Conservation (phyloP, 192 early-diverging fungal genomes). For the Mortierella antarctica region DNA sequence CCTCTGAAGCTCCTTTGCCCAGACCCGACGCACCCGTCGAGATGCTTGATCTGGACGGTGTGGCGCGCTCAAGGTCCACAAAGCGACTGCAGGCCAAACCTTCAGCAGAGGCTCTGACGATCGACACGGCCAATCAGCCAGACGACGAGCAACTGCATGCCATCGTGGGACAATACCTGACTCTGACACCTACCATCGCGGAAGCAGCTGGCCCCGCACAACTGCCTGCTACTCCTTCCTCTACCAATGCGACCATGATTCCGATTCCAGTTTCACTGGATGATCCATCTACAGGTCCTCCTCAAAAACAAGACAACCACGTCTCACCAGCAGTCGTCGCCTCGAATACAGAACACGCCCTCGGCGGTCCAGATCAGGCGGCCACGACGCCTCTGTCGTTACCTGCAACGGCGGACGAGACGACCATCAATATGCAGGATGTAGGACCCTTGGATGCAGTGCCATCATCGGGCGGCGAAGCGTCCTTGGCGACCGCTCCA, state of each 20-base stretch:
- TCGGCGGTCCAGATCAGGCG: background rate
- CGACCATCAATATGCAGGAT: too few species aligned
- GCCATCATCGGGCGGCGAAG: too few species aligned
- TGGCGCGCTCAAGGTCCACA: conserved; percentile 17
- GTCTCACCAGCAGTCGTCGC: too few species aligned
- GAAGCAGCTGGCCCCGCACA: background rate
- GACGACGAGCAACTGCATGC: conserved; percentile 24
- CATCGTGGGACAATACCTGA: conserved; percentile 29
- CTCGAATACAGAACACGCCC: too few species aligned
- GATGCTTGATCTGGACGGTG: background rate
- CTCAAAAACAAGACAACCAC: too few species aligned
- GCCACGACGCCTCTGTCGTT: background rate
- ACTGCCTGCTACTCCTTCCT: too few species aligned
- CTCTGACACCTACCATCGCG: conserved; percentile 13
- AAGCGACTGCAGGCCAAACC: conserved; percentile 2
- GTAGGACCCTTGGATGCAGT: too few species aligned
- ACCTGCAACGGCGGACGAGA: background rate
- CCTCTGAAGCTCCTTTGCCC: background rate
- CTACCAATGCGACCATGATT: too few species aligned
- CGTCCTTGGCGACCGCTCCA: background rate
- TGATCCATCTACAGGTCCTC: too few species aligned
- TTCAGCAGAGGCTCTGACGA: background rate
- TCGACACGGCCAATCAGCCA: background rate
- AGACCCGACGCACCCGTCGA: background rate
- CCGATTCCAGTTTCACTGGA: too few species aligned